Conservation (phyloP, 257 asterid genomes). For the Solanum bukasovii region DNA sequence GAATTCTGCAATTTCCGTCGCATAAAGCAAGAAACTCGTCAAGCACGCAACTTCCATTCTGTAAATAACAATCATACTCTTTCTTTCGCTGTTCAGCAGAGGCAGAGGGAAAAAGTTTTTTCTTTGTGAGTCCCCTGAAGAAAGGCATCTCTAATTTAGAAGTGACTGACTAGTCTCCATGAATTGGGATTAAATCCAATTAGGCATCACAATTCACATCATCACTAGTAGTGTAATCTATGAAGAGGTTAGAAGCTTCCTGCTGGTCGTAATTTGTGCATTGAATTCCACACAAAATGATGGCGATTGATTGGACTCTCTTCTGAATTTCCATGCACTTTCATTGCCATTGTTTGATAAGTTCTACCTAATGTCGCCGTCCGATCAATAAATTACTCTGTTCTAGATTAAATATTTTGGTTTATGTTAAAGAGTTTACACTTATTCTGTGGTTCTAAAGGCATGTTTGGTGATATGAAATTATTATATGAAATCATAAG, state of each 20-base stretch:
- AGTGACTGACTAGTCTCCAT: background rate
- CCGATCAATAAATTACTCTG: too few species aligned
- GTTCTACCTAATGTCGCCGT: too few species aligned
- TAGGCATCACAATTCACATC: background rate
- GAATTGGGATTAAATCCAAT: background rate
- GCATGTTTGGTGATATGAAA: too few species aligned
- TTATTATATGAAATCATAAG: too few species aligned
- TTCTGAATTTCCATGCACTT: background rate
- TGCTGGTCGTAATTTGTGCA: background rate
- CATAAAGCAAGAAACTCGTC: constrained; percentile 1
- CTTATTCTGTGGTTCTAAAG: too few species aligned
- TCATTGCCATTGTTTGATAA: background rate
- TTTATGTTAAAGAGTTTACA: too few species aligned
- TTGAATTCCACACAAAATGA: background rate
- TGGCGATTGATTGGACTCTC: background rate
- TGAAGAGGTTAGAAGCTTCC: background rate
- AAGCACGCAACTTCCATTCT: background rate
- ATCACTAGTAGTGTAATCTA: background rate
- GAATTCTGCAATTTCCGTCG: background rate
- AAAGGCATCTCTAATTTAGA: background rate
- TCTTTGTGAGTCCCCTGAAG: background rate
- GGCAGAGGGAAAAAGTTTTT: background rate
- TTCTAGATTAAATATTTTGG: too few species aligned
- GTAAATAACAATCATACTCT: background rate
- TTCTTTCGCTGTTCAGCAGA: background rate